Percentiles rank a stretch among this genome's conserved stretches.
These are phyloP conservation scores for Lachnellula hyalina DNA, from an alignment of 2,329 filamentous ascomycete species.

Conservation along the genomic window DNA sequence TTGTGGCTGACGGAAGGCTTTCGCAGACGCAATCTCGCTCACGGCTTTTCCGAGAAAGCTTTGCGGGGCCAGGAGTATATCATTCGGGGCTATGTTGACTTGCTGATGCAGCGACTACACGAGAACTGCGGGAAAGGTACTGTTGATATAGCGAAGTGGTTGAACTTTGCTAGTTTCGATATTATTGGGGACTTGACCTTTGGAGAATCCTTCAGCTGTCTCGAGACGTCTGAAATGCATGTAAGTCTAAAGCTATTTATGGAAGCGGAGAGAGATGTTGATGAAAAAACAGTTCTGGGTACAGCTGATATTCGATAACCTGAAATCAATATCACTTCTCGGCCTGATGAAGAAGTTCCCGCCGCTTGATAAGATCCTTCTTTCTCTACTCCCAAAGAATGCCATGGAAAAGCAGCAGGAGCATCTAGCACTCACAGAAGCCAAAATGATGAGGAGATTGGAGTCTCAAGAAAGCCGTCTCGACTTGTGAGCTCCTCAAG, in stretches of 20 bases:
- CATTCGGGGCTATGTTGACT: constrained; percentile 35
- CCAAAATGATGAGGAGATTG: constrained; percentile 1
- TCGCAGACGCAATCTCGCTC: constrained; percentile 20
- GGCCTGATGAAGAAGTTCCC: neutral
- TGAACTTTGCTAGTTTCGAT: constrained; percentile 34
- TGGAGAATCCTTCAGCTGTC: constrained; percentile 35
- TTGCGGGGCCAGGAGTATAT: constrained; percentile 32
- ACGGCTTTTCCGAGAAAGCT: constrained; percentile 31
- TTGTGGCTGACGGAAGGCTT: neutral
- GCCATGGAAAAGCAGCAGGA: neutral
- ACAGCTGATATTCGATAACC: neutral
- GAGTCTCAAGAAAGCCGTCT: neutral
- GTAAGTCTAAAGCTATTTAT: neutral
- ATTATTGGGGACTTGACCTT: constrained; percentile 40
- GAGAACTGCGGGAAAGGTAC: constrained; percentile 13
- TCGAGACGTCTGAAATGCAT: constrained; percentile 17
- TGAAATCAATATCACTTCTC: neutral
- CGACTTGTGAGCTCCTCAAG: constrained; percentile 4
- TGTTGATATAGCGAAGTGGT: constrained; percentile 32
- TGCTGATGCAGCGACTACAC: constrained; percentile 32
- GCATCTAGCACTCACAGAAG: neutral
- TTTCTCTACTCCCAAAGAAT: neutral
- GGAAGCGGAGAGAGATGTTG: neutral
- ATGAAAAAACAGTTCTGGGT: neutral
- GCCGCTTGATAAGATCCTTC: neutral